These are phyloP conservation scores for Rosellinia necatrix DNA, from an alignment of 2,329 filamentous ascomycete species.

Conservation along the genomic window DNA sequence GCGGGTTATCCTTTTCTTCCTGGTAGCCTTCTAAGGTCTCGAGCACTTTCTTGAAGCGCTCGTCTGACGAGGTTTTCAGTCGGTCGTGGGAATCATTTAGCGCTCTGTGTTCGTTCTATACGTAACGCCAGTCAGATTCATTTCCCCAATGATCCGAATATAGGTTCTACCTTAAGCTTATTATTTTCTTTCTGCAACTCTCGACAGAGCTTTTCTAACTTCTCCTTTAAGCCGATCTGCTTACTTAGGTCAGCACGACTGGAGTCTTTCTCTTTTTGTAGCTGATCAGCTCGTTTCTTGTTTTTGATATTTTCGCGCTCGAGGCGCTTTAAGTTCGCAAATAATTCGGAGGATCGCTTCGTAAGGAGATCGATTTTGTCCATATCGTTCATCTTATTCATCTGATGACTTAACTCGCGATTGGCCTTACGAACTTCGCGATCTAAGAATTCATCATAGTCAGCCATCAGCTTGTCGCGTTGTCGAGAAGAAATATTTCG, in stretches of 20 bases:
- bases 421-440: constrained; percentile 69
- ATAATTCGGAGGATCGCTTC: constrained; percentile 86
- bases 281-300: constrained; percentile 89
- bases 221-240: constrained; percentile 89
- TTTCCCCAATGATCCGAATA: constrained; percentile 1
- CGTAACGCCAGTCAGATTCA: constrained; percentile 28
- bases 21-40: constrained; percentile 88
- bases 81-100: constrained; percentile 84
- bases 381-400: constrained; percentile 89
- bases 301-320: constrained; percentile 95
- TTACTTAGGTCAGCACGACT: constrained; percentile 87
- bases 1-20: constrained; percentile 81
- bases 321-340: constrained; percentile 93
- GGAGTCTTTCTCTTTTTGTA: constrained; percentile 96
- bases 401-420: constrained; percentile 83
- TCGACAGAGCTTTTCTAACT: constrained; percentile 92
- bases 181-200: constrained; percentile 98
- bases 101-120: constrained; percentile 87
- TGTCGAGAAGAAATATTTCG: neutral
- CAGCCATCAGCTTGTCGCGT: neutral
- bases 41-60: constrained; percentile 79
- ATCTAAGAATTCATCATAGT: constrained; percentile 31
- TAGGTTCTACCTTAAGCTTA: constrained; percentile 81
- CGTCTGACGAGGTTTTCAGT: constrained; percentile 81
- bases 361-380: constrained; percentile 90